These are phyloP conservation scores for Copromyces sp. DNA, from an alignment of 495 filamentous ascomycete species.

Conservation along the genomic window DNA sequence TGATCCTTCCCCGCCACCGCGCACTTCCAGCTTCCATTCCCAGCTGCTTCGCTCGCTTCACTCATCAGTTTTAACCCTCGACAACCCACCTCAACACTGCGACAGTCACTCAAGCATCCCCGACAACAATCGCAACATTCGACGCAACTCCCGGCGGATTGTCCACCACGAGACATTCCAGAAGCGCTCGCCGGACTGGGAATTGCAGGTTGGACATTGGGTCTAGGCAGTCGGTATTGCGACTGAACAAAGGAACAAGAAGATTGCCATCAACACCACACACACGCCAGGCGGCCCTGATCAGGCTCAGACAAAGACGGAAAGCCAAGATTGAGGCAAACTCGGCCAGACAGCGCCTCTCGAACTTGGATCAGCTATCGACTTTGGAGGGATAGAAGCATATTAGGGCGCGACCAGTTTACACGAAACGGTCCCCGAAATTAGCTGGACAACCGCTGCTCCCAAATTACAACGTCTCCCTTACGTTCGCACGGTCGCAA, in stretches of 20 bases:
- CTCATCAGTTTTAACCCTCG: background rate
- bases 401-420: background rate
- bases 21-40: conserved; percentile 3
- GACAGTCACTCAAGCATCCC: conserved; percentile 1
- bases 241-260: background rate
- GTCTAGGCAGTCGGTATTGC: background rate
- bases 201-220: background rate
- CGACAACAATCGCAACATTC: conserved; percentile 3
- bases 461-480: background rate
- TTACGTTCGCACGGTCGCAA: conserved; percentile 1
- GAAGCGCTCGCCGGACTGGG: background rate
- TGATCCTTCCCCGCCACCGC: conserved; percentile 12
- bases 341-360: background rate
- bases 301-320: background rate
- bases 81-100: conserved; percentile 6
- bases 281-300: background rate
- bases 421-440: background rate
- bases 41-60: background rate
- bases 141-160: background rate
- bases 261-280: background rate
- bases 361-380: background rate
- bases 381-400: background rate
- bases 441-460: background rate
- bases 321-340: background rate
- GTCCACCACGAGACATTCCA: background rate